A percentile compares a stretch with the other conserved stretches of the same genome.
Evolutionary conservation across 2,329 filamentous ascomycete species (phyloP).

Genomic region (Botrytis fabae): DNA sequence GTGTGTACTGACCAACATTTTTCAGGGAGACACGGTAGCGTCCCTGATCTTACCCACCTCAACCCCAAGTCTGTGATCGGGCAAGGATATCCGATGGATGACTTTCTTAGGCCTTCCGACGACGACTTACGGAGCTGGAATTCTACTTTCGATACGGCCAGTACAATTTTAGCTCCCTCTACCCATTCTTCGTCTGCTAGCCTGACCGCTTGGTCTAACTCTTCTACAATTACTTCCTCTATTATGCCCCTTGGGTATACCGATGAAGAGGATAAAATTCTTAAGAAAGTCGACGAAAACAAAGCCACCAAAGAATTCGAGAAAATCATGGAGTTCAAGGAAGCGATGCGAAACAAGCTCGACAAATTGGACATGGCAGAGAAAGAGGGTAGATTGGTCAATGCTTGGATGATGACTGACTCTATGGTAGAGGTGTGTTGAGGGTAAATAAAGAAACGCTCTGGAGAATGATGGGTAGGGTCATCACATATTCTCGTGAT

Average conservation of each 20-base stretch:
- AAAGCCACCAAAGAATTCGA: background rate
- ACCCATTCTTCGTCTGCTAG: background rate
- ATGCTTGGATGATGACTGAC: background rate
- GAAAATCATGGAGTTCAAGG: background rate
- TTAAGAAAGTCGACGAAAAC: background rate
- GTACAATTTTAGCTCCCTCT: background rate
- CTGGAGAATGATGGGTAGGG: background rate
- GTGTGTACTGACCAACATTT: background rate
- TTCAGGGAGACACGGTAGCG: background rate
- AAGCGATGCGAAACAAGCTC: background rate
- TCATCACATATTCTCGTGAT: constrained; percentile 2
- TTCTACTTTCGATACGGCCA: background rate
- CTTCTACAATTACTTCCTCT: background rate
- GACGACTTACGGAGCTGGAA: background rate
- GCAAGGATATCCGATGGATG: background rate
- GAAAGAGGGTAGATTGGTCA: background rate
- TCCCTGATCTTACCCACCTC: constrained; percentile 8
- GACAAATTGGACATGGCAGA: background rate
- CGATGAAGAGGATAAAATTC: background rate
- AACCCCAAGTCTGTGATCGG: background rate
- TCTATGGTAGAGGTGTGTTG: background rate
- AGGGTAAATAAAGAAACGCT: background rate
- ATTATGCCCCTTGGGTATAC: background rate
- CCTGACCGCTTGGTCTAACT: background rate
- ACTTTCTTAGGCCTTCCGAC: background rate